These are phyloP conservation scores for Russula brevipes DNA, from an alignment of 768 basidiomycete genomes.

Conservation along the genomic window DNA sequence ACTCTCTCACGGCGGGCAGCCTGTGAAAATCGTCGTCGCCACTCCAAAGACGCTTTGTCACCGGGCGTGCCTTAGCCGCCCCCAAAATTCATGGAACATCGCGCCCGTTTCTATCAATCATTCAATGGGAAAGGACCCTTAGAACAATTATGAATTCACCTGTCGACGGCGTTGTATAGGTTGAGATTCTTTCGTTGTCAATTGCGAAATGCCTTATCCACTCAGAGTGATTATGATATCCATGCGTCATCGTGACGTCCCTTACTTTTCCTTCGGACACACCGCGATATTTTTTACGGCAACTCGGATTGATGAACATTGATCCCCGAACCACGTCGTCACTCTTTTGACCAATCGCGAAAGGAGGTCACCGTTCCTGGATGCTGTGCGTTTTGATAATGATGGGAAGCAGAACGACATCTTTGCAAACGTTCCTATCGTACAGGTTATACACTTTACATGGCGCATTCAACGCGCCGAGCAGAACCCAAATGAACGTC, in stretches of 20 bases:
- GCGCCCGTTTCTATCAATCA: too few relatives aligned
- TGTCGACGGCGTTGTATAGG: too few relatives aligned
- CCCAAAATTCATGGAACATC: too few relatives aligned
- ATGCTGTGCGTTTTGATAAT: constrained; percentile 7
- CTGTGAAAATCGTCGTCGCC: too few relatives aligned
- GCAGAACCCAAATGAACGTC: neutral
- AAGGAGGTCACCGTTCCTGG: constrained; percentile 1
- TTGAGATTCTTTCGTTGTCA: too few relatives aligned
- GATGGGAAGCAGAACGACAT: neutral
- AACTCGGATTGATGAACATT: neutral
- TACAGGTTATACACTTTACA: neutral
- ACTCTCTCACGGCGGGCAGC: too few relatives aligned
- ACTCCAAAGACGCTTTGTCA: too few relatives aligned
- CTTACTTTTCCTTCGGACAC: neutral
- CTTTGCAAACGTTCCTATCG: neutral
- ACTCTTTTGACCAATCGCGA: neutral
- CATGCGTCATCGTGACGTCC: neutral
- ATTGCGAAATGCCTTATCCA: too few relatives aligned
- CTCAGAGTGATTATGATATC: neutral
- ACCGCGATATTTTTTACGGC: neutral
- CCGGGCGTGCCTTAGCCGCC: too few relatives aligned
- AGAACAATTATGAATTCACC: too few relatives aligned
- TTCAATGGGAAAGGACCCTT: too few relatives aligned
- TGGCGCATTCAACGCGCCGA: neutral
- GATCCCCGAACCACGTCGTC: neutral